These are phyloP conservation scores for Boletales sp. DNA, from an alignment of 768 basidiomycete species.

Conservation along the genomic window DNA sequence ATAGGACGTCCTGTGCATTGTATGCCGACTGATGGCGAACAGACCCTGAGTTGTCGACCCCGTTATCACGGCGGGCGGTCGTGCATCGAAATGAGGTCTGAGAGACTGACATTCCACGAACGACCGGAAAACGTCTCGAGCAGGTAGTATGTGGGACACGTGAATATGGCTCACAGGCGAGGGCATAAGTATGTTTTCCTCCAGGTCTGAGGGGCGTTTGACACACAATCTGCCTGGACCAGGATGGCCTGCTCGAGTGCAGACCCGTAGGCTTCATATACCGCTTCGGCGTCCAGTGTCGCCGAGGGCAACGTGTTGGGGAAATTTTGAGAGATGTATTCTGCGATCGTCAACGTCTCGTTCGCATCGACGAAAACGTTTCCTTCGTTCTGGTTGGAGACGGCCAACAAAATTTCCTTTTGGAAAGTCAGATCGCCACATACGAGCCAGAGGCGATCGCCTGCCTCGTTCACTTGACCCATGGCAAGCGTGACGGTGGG, in stretches of 20 bases:
- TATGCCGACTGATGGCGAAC: conserved; percentile 28
- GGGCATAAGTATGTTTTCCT: too few relatives aligned
- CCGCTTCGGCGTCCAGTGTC: conserved; percentile 18
- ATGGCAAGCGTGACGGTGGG: conserved; percentile 36
- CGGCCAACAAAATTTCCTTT: conserved; percentile 18
- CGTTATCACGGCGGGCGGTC: too few relatives aligned
- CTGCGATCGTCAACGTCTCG: conserved; percentile 16
- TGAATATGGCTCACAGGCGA: conserved; percentile 33
- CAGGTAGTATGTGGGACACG: conserved; percentile 34
- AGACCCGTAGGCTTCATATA: conserved; percentile 33
- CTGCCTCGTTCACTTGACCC: conserved; percentile 42
- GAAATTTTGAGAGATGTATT: conserved; percentile 35
- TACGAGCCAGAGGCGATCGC: too few relatives aligned
- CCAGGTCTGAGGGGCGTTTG: too few relatives aligned
- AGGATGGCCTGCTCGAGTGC: conserved; percentile 31
- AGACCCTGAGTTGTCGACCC: conserved; percentile 21
- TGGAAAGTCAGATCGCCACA: too few relatives aligned
- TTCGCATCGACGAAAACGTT: conserved; percentile 21
- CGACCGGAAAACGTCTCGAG: conserved; percentile 26
- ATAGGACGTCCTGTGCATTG: conserved; percentile 33
- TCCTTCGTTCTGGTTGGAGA: conserved; percentile 34
- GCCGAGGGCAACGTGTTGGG: conserved; percentile 32
- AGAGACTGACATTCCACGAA: conserved; percentile 32
- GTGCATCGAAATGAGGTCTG: conserved; percentile 9
- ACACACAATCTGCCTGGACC: conserved; percentile 41